These are phyloP conservation scores for Cladosporium phlei DNA, from an alignment of 2,329 filamentous ascomycete species.

Conservation along the genomic window DNA sequence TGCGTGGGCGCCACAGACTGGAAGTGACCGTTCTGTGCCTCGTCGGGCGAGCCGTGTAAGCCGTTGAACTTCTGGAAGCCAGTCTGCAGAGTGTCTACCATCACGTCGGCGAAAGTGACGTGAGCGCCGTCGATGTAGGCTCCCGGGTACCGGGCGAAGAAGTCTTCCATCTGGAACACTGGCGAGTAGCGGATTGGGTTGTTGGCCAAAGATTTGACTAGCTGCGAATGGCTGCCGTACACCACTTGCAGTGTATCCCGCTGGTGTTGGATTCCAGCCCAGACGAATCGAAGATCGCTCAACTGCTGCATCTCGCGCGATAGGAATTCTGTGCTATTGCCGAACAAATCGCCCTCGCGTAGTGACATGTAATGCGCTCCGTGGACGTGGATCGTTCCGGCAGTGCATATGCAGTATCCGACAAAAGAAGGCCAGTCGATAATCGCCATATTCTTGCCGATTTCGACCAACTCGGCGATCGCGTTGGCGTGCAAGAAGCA, in stretches of 20 bases:
- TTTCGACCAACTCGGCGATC: constrained; percentile 75
- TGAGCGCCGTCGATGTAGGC: constrained; percentile 70
- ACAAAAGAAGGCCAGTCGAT: constrained; percentile 85
- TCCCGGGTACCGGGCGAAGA: constrained; percentile 76
- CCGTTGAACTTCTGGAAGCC: constrained; percentile 38
- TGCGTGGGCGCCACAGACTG: background rate
- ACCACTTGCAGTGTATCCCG: constrained; percentile 72
- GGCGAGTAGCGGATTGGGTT: constrained; percentile 70
- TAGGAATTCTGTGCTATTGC: constrained; percentile 63
- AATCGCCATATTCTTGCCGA: constrained; percentile 67
- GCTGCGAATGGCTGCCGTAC: constrained; percentile 71
- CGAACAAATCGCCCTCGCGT: constrained; percentile 60
- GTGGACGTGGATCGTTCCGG: constrained; percentile 83
- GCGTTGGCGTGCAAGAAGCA: constrained; percentile 85
- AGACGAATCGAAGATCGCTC: constrained; percentile 67
- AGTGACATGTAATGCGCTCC: constrained; percentile 69
- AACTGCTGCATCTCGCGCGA: constrained; percentile 76
- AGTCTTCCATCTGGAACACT: constrained; percentile 80
- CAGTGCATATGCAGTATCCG: constrained; percentile 80
- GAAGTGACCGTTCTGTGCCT: constrained; percentile 4
- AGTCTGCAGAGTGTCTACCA: constrained; percentile 52
- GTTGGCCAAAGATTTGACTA: constrained; percentile 67
- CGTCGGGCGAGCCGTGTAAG: constrained; percentile 33
- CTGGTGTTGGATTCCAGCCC: constrained; percentile 76
- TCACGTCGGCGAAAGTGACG: constrained; percentile 64